Evolutionary conservation across 2,329 filamentous ascomycete genomes (phyloP), one percentile per base, ranked within the genome.

Genomic region (Botrytis paeoniae): DNA sequence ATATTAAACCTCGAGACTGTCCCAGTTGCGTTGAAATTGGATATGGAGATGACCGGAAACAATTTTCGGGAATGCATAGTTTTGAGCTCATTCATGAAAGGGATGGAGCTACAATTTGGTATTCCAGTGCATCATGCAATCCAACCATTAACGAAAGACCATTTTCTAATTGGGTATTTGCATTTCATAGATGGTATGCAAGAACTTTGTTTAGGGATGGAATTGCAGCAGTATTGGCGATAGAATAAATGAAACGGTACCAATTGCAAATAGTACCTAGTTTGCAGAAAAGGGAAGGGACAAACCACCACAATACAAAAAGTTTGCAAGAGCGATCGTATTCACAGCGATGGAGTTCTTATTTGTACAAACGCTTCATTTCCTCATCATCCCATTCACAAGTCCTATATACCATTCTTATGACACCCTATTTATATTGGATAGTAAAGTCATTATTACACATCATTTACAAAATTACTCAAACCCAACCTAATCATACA

Each of bases 61-160:
- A 35, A 4, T 76, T 77, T 69, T 69, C 75, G 25, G 76, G 76
- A 4, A 35, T 76, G 39, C 76, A 77, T 71, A 73, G 79, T 20
- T 60, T 72, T 51, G 62, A 60, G 18, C 48, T 68, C 57, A 65
- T 45, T 32, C 61, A 48, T 54, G 66, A 45, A 60, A 39, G 7
- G 32, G 66, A 61, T 35, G 72, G 12, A 48, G 66, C 25, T 8
- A 37, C 10, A 29, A 39, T 66, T 29, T 35, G 43, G 45, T 65
- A 64, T 43, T 65, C 61, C 4, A 64, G 57, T 29, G 32, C 41
- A 54, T 54, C 59, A 32, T 61, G 63, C 18, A 61, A 61, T 48
- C 63, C 63, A 8, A n/a, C 37, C 1, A n/a, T 37, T 5, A 45
- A 68, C 6, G 25, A 41, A 16, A 45, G 29, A 16, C 43, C 10